Evolutionary conservation across 352 stramenopile species (phyloP), one percentile per base, ranked within the genome.

Genomic region (Phytophthora chlamydospora): DNA sequence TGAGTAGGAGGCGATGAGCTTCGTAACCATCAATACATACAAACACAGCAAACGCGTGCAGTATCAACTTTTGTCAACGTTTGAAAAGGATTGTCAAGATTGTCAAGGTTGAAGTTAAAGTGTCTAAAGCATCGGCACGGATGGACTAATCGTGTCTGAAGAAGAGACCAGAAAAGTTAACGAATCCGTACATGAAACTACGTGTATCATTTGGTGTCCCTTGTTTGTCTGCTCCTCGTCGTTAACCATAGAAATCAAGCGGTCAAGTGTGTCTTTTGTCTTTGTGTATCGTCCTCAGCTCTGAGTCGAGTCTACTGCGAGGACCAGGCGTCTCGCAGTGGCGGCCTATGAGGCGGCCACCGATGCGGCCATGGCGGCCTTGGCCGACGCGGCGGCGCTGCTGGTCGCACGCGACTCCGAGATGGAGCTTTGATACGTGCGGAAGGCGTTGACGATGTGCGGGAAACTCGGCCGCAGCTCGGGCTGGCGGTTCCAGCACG

Each of bases 401-500:
- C 57, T 76, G 8, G 74, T 78, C 12, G 68, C 71, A 46, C 71
- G 66, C 14, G 74, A 78, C 45, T 83, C 71, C 4, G 74, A 83
- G 31, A 83, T 83, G 0, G 64, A 76, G 32, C 62, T 73, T 38
- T 85, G 75, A 21, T 85, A 82, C 41, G 75, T 81, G 32, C 79
- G 79, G 53, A 90, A 85, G 3, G 81, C 81, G 52, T 75, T 87
- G 19, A 88, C 76, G 29, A 90, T 90, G 53, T 90, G 78, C 13
- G 77, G 74, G 50, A 90, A 90, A 17, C 71, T 84, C 31, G 80
- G 80, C 41, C 80, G 80, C 50, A 90, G 62, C 51, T 90, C 80
- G 1, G 80, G 80, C 46, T 90, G 80, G 45, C 80, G 74, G 60
- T 85, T 87, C 80, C 80, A 90, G 61, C 80, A 90, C 4, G 80